Base-by-base conservation (phyloP, 495 filamentous ascomycete species). In the Neurospora sp. region DNA sequence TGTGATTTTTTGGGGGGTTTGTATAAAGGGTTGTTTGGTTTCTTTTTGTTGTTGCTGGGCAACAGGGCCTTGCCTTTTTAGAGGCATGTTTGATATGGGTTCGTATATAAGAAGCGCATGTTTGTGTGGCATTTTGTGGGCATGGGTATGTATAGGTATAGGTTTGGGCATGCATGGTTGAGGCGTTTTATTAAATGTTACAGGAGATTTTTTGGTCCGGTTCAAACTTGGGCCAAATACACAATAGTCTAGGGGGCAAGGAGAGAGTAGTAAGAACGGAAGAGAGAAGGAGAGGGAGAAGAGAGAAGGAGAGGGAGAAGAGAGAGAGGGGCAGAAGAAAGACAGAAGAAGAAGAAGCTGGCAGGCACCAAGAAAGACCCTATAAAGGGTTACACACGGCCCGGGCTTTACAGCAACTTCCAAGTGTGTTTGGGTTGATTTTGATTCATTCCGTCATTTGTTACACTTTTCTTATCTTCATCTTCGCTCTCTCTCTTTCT, bases 1-100 rank as follows among this genome's bases (percentile, higher is more conserved):
- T 90, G 88, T 90, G 79, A 86, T 9, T 31, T 18, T 31, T 31
- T 31, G 27, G 27, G 39, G 61, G 3, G 68, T 31, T 59, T 41
- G n/a, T 69, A 18, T 12, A 61, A 47, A 16, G 47, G 47, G n/a
- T 27, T 6, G 6, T 8, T 14, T 8, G 68, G 68, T 31, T n/a
- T n/a, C 10, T 31, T 9, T 31, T 31, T 5, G 27, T 65, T 27
- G 22, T 5, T 9, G 42, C 20, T 45, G 42, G 35, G 35, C 35
- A 37, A 4, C 35, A 37, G 14, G 53, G 53, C 53, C 53, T 37
- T 35, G 53, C 53, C 53, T 37, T 35, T 31, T 37, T 8, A 65
- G 53, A 65, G 53, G 22, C 27, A 1, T 35, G 8, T 10, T 53
- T 9, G 47, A 59, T 37, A 14, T 65, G 53, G 27, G 53, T 8